These are phyloP conservation scores for Pseudopediastrum boryanum DNA, from an alignment of 139 green algal species.

Conservation along the genomic window DNA sequence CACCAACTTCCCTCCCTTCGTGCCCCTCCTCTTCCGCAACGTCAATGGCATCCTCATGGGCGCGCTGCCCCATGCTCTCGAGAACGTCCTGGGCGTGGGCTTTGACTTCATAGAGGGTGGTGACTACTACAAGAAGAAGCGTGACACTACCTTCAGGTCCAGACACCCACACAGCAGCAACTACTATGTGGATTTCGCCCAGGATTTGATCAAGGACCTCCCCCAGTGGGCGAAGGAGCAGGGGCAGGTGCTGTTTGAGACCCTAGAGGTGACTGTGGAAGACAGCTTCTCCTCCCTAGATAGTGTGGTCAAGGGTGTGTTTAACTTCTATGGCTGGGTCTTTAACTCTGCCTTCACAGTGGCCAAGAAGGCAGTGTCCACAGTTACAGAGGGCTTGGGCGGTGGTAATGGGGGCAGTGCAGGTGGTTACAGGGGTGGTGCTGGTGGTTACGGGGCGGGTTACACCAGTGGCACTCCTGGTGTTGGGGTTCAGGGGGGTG, in stretches of 20 bases:
- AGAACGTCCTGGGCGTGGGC: conserved; percentile 19
- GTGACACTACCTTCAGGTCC: conserved; percentile 7
- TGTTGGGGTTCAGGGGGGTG: no score
- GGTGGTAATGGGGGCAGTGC: no score
- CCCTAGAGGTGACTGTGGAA: conserved; percentile 12
- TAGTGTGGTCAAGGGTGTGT: not conserved
- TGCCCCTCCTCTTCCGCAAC: not conserved
- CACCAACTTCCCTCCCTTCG: conserved; percentile 29
- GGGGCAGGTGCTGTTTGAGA: conserved; percentile 1
- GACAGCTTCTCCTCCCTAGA: not conserved
- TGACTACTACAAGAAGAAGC: conserved; percentile 31
- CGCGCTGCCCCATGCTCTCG: conserved; percentile 25
- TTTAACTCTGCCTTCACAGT: not conserved
- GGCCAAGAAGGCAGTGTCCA: not conserved
- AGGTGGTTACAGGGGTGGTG: no score
- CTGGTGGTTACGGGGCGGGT: no score
- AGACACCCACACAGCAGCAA: conserved; percentile 30
- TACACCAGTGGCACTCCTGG: no score
- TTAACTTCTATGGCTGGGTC: conserved; percentile 36
- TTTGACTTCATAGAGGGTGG: conserved; percentile 33
- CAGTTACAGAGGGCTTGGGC: not conserved
- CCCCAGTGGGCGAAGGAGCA: conserved; percentile 26
- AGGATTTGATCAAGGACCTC: conserved; percentile 14
- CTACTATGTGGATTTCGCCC: conserved; percentile 12
- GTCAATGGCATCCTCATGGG: conserved; percentile 31